These are phyloP conservation scores for Trichoderma orchidacearum DNA, from an alignment of 495 filamentous ascomycete genomes.

Conservation along the genomic window DNA sequence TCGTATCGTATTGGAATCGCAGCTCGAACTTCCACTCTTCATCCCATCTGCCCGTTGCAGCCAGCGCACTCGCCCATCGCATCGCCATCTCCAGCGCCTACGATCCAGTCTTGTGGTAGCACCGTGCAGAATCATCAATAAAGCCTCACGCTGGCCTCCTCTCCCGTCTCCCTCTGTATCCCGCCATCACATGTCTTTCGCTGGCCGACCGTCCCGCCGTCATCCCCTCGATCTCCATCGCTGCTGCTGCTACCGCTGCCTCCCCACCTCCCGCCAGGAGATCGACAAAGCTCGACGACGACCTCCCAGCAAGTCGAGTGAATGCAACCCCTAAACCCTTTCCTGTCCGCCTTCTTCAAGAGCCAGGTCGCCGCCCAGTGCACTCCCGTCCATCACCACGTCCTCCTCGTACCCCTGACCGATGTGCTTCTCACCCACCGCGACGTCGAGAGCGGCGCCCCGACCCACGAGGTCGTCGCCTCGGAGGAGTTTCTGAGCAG, in stretches of 20 bases:
- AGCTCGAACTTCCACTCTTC: neutral
- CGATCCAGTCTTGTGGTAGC: neutral
- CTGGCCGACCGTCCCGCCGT: neutral
- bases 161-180: neutral
- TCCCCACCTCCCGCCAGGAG: neutral
- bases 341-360: slow-evolving; percentile 95
- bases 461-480: slow-evolving; percentile 66
- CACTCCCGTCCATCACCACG: slow-evolving; percentile 80
- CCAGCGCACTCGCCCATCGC: neutral
- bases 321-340: slow-evolving; percentile 99
- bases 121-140: neutral
- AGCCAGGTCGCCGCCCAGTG: slow-evolving; percentile 89
- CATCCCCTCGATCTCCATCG: neutral
- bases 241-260: too few species aligned
- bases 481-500: slow-evolving; percentile 93
- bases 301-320: slow-evolving; percentile 15
- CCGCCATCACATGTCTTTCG: neutral
- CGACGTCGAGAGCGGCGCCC: slow-evolving; percentile 71
- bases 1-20: neutral
- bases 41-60: neutral
- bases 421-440: slow-evolving; percentile 78
- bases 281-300: neutral
- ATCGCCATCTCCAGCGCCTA: neutral
- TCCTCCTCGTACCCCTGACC: slow-evolving; percentile 86
- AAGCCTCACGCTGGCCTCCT: neutral